These are phyloP conservation scores for Podaxis mareebaensis DNA, from an alignment of 768 basidiomycete species.

Conservation along the genomic window DNA sequence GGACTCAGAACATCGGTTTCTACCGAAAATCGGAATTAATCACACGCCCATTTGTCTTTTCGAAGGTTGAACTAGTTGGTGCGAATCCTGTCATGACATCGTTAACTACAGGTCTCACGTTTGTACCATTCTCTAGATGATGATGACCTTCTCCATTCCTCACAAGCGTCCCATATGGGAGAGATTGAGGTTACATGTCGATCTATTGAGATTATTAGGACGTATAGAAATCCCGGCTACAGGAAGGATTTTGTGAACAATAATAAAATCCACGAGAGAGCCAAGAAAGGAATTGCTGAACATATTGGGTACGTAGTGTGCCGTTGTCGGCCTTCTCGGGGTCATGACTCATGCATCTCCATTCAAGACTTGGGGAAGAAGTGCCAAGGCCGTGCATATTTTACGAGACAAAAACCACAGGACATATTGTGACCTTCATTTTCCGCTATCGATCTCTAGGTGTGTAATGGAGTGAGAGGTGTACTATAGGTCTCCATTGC, in stretches of 20 bases:
- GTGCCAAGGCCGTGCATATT: background rate
- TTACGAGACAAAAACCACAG: background rate
- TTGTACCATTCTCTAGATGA: background rate
- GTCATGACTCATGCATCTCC: background rate
- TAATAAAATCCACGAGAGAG: background rate
- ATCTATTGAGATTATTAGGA: background rate
- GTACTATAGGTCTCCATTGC: background rate
- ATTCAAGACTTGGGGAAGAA: background rate
- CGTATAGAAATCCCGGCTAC: background rate
- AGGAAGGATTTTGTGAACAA: background rate
- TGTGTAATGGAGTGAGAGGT: background rate
- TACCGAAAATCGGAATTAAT: background rate
- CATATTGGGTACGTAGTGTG: background rate
- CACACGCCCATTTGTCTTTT: slow-evolving; percentile 8
- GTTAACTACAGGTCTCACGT: background rate
- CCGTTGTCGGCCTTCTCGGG: background rate
- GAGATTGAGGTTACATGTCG: slow-evolving; percentile 1
- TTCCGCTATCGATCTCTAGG: background rate
- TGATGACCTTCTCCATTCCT: background rate
- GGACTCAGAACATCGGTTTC: background rate
- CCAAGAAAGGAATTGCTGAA: background rate
- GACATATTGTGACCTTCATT: background rate
- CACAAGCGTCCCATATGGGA: background rate
- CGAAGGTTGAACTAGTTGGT: slow-evolving; percentile 14
- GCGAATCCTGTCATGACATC: background rate